Evolutionary conservation across 768 basidiomycete genomes (phyloP).

Genomic region (Mycena rebaudengoi): DNA sequence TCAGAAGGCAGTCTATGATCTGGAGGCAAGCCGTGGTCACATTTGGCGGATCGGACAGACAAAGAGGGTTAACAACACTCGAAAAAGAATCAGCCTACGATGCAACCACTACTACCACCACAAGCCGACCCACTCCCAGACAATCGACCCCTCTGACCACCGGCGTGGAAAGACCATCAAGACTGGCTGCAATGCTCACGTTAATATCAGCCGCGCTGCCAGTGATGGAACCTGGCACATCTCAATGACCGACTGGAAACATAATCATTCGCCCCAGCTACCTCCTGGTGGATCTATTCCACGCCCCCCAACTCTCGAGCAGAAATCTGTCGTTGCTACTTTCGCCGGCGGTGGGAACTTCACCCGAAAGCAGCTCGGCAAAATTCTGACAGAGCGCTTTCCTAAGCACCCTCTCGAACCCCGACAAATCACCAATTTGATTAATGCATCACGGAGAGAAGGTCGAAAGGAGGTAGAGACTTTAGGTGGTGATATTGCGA

Average conservation of each 20-base stretch:
- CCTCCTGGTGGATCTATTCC: neutral
- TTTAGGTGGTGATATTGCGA: neutral
- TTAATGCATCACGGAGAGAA: neutral
- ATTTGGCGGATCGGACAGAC: conserved; percentile 27
- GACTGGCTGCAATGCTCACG: neutral
- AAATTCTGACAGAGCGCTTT: neutral
- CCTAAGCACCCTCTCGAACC: neutral
- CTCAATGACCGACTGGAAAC: neutral
- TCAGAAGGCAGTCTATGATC: conserved; percentile 21
- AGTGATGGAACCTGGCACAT: neutral
- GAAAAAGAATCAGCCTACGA: conserved; percentile 24
- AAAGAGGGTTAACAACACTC: conserved; percentile 6
- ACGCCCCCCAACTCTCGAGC: neutral
- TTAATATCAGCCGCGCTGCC: neutral
- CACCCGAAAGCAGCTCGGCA: neutral
- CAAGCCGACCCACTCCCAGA: neutral
- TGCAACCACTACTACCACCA: neutral
- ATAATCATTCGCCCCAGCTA: neutral
- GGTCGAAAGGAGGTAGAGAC: neutral
- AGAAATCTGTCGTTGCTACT: neutral
- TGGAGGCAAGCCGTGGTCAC: conserved; percentile 20
- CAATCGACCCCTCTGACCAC: neutral
- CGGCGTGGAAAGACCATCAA: neutral
- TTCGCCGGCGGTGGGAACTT: neutral
- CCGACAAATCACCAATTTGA: neutral